Evolutionary conservation across 2,329 filamentous ascomycete genomes (phyloP).

Genomic region (Seiridium cupressi): DNA sequence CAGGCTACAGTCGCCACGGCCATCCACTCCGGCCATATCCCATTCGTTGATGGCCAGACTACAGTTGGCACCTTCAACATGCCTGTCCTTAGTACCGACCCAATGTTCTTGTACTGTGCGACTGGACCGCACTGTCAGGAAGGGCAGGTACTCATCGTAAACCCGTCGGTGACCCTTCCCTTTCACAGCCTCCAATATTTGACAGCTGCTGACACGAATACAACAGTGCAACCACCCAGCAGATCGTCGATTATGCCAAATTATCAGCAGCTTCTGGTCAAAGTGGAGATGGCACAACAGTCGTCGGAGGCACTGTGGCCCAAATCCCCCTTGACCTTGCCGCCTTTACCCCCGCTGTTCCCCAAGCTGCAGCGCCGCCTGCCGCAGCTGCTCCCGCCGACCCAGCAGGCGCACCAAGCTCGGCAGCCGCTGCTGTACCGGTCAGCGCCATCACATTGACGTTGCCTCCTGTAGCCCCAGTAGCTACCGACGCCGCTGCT

Average conservation of each 20-base stretch:
- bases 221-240: conserved; percentile 23
- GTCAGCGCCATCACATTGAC: not conserved
- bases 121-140: conserved; percentile 45
- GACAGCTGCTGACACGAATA: not conserved
- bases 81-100: conserved; percentile 38
- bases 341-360: conserved; percentile 23
- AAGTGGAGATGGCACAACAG: conserved; percentile 25
- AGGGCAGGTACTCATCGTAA: conserved; percentile 51
- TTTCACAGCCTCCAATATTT: not conserved
- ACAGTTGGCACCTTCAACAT: conserved; percentile 46
- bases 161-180: conserved; percentile 33
- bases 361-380: not conserved
- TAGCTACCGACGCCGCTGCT: not conserved
- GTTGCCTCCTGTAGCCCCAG: not conserved
- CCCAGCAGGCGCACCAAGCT: not conserved
- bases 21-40: conserved; percentile 40
- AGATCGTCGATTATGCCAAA: conserved; percentile 27
- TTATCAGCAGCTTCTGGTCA: conserved; percentile 15
- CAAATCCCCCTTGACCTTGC: conserved; percentile 26
- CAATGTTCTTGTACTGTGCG: conserved; percentile 52
- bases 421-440: not conserved
- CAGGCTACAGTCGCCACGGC: conserved; percentile 28
- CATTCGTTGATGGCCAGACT: conserved; percentile 31
- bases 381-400: conserved; percentile 5
- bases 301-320: conserved; percentile 25